These are phyloP conservation scores for Tillandsia fasciculata DNA, from an alignment of 176 grass and related monocot species.

Conservation along the genomic window DNA sequence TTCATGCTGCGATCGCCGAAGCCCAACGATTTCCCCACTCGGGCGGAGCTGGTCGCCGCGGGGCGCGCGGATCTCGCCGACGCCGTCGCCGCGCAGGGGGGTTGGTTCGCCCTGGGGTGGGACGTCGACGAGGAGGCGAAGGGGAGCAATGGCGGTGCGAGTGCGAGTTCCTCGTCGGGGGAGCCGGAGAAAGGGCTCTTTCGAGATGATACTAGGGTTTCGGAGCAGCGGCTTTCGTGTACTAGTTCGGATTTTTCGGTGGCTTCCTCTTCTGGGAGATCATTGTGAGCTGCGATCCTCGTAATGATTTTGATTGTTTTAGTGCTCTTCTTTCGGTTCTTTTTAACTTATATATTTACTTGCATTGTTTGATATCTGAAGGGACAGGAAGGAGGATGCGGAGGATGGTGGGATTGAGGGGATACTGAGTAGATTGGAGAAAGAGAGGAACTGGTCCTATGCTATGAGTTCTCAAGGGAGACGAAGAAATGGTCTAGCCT, in stretches of 20 bases:
- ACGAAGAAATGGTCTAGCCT: not conserved
- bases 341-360: not conserved
- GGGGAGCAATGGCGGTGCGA: not conserved
- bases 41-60: constrained; percentile 50
- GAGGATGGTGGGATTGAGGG: constrained; percentile 29
- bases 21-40: constrained; percentile 62
- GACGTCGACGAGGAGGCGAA: constrained; percentile 9
- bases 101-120: constrained; percentile 88
- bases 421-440: constrained; percentile 43
- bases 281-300: constrained; percentile 19
- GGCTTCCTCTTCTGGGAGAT: constrained; percentile 37
- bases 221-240: not conserved
- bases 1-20: constrained; percentile 77
- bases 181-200: not conserved
- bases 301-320: not conserved
- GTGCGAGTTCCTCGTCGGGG: not conserved
- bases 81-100: constrained; percentile 44
- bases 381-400: constrained; percentile 13
- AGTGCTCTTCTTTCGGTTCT: not conserved
- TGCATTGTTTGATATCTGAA: constrained; percentile 10
- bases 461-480: constrained; percentile 1
- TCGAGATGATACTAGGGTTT: not conserved
- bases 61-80: constrained; percentile 60
- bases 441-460: constrained; percentile 25
- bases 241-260: constrained; percentile 29